A percentile compares a stretch with the other conserved stretches of the same genome.
Conservation (phyloP, 164 flowering plant genomes). For the Dillenia suffruticosa region DNA sequence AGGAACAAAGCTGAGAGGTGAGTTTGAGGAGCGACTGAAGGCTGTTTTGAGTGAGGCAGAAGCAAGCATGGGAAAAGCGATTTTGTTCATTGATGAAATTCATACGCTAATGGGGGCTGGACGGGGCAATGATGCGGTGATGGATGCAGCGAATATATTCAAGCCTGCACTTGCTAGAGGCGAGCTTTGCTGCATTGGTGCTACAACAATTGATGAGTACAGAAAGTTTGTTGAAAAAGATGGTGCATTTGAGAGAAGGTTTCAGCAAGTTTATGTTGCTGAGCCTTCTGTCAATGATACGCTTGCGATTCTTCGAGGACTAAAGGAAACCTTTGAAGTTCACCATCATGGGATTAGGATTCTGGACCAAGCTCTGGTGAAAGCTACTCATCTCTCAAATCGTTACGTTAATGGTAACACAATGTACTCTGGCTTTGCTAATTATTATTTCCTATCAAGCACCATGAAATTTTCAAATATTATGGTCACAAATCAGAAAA, state of each 20-base stretch:
- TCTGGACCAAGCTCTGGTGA: constrained; percentile 70
- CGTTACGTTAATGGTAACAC: constrained; percentile 63
- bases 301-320: constrained; percentile 68
- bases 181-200: constrained; percentile 78
- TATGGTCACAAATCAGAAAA: background rate
- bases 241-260: constrained; percentile 82
- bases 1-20: constrained; percentile 79
- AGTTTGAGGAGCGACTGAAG: constrained; percentile 77
- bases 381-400: constrained; percentile 63
- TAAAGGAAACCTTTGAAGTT: constrained; percentile 70
- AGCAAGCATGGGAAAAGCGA: constrained; percentile 76
- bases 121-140: constrained; percentile 55
- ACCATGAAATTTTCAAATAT: background rate
- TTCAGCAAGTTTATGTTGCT: constrained; percentile 81
- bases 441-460: background rate
- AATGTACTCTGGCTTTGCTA: constrained; percentile 2
- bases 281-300: constrained; percentile 76
- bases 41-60: constrained; percentile 79
- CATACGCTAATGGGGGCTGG: constrained; percentile 91
- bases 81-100: constrained; percentile 79
- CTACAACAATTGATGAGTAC: constrained; percentile 79
- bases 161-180: constrained; percentile 91
- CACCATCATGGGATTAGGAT: constrained; percentile 91
- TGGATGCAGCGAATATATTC: constrained; percentile 88
- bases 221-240: constrained; percentile 89